Evolutionary conservation across 352 stramenopile genomes (phyloP).

Genomic region (Pythium coloratum): DNA sequence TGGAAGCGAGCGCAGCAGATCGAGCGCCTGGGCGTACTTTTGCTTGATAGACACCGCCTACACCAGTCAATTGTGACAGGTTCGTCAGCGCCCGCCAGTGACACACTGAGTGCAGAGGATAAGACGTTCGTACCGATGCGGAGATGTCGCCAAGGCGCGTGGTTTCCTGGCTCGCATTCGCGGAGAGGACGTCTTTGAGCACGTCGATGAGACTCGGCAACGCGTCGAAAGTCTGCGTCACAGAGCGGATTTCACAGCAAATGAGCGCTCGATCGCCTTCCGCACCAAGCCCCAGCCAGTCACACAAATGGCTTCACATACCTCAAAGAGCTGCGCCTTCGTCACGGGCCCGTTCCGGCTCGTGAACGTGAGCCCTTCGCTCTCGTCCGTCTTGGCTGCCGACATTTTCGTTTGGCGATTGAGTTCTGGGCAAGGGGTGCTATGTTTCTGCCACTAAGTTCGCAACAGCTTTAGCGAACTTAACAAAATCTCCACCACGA

Average conservation of each 20-base stretch:
- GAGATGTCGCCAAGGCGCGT: slow-evolving; percentile 81
- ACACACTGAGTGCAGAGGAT: background rate
- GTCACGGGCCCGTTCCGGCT: slow-evolving; percentile 50
- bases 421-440: too few species aligned
- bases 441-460: background rate
- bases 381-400: slow-evolving; percentile 25
- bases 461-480: too few species aligned
- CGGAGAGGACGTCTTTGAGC: slow-evolving; percentile 80
- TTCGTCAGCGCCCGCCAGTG: background rate
- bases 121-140: slow-evolving; percentile 46
- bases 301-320: slow-evolving; percentile 17
- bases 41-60: slow-evolving; percentile 76
- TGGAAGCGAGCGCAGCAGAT: slow-evolving; percentile 66
- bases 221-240: slow-evolving; percentile 69
- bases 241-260: background rate
- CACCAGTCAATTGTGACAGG: background rate
- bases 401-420: slow-evolving; percentile 1
- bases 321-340: slow-evolving; percentile 71
- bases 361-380: slow-evolving; percentile 37
- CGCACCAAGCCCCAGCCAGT: background rate
- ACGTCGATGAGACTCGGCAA: slow-evolving; percentile 84
- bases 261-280: background rate
- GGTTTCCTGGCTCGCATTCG: slow-evolving; percentile 71
- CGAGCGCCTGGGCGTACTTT: slow-evolving; percentile 70
- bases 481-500: too few species aligned